Conservation (phyloP, 1,139 yeast genomes). For the Maudiozyma humilis region DNA sequence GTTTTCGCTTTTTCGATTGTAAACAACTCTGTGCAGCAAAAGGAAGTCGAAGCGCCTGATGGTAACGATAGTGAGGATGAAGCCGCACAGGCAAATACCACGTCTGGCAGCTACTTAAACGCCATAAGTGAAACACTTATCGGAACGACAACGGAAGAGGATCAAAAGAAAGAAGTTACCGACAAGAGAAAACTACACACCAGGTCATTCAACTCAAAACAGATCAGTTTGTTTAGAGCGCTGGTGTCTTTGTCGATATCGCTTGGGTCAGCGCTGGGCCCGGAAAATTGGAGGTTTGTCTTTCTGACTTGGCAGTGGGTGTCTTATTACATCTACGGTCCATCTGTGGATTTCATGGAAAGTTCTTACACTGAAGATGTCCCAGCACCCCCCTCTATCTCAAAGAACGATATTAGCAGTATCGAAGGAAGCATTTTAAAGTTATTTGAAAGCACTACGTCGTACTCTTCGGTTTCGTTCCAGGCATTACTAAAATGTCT, state of each 20-base stretch:
- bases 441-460: slow-evolving; percentile 52
- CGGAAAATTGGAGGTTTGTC: slow-evolving; percentile 57
- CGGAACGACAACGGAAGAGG: slow-evolving; percentile 43
- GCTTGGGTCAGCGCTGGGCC: slow-evolving; percentile 59
- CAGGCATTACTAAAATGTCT: slow-evolving; percentile 39
- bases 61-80: background rate
- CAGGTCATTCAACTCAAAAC: slow-evolving; percentile 36
- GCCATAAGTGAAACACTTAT: slow-evolving; percentile 56
- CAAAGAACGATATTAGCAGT: slow-evolving; percentile 40
- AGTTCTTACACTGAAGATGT: slow-evolving; percentile 31
- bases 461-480: slow-evolving; percentile 46
- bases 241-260: slow-evolving; percentile 68
- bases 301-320: slow-evolving; percentile 72
- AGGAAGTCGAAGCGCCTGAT: background rate
- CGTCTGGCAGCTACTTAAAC: slow-evolving; percentile 18
- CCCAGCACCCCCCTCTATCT: slow-evolving; percentile 32
- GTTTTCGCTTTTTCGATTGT: slow-evolving; percentile 51
- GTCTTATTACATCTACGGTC: slow-evolving; percentile 54
- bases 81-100: slow-evolving; percentile 13
- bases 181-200: slow-evolving; percentile 15
- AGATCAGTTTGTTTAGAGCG: slow-evolving; percentile 72
- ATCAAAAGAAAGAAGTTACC: background rate
- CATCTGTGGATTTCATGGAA: slow-evolving; percentile 38
- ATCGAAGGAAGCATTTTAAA: slow-evolving; percentile 52
- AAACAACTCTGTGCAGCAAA: slow-evolving; percentile 30